phyloP scores from a whole-genome alignment of 78 protist genomes.

The Mastigamoeba balamuthi region DNA sequence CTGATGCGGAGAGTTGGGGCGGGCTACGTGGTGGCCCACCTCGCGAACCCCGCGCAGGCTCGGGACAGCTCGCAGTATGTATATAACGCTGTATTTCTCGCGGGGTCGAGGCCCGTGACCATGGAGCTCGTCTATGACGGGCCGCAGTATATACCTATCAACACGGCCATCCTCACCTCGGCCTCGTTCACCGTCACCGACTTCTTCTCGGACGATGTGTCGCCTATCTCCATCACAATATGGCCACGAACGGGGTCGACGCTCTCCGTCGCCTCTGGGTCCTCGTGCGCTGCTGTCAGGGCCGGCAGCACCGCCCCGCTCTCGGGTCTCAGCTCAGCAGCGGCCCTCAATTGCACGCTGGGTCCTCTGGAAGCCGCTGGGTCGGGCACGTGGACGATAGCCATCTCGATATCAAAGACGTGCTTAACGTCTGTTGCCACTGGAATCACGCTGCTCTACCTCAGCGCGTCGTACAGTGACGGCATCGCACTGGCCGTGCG shows the following conservation, averaged over 20 bases:
- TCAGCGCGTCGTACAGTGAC: background rate
- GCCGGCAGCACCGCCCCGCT: background rate
- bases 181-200: background rate
- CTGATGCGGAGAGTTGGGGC: background rate
- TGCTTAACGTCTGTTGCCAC: background rate
- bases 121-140: too few species aligned
- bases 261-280: background rate
- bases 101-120: background rate
- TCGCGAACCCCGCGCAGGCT: background rate
- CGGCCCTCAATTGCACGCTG: too few species aligned
- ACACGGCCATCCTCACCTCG: too few species aligned
- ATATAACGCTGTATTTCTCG: background rate
- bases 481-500: background rate
- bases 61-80: background rate
- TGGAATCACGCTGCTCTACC: background rate
- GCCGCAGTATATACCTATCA: too few species aligned
- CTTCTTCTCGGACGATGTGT: background rate
- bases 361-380: too few species aligned
- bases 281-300: background rate
- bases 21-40: background rate
- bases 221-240: background rate
- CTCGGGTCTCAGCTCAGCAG: too few species aligned
- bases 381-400: background rate
- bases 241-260: too few species aligned
- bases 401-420: background rate